A percentile compares a stretch with the other conserved stretches of the same genome.
Conservation (phyloP, 331 rosid species). For the Quercus tomentella region DNA sequence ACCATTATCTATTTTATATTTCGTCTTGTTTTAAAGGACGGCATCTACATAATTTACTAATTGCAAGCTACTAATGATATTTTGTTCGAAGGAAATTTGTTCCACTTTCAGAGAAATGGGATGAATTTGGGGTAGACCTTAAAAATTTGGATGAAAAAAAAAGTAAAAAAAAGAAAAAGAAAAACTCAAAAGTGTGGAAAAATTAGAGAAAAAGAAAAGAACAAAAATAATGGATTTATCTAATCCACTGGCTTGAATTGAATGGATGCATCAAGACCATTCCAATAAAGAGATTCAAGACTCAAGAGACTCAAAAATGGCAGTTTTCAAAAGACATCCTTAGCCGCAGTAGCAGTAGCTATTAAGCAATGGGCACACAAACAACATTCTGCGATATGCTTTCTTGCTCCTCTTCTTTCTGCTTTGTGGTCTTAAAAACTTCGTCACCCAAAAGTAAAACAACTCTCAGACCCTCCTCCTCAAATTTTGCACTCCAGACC, state of each 20-base stretch:
- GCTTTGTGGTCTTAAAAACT: slow-evolving; percentile 25
- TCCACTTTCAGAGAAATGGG: no score
- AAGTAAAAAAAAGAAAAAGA: no score
- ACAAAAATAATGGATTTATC: background rate
- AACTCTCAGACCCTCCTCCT: slow-evolving; percentile 24
- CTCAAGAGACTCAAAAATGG: background rate
- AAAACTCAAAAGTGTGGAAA: no score
- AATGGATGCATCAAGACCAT: background rate
- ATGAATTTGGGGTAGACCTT: no score
- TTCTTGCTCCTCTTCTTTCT: slow-evolving; percentile 9
- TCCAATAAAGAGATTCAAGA: no score
- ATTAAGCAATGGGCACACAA: slow-evolving; percentile 31
- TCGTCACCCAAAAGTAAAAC: background rate
- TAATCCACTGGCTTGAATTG: background rate
- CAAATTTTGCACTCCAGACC: slow-evolving; percentile 1
- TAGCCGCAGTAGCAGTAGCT: background rate
- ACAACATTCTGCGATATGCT: slow-evolving; percentile 9
- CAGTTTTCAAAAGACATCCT: background rate
- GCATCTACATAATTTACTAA: no score
- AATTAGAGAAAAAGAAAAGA: no score
- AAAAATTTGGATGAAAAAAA: no score
- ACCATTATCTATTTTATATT: no score
- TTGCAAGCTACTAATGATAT: no score
- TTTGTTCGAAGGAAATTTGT: no score
- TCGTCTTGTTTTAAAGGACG: no score